A percentile compares a stretch with the other conserved stretches of the same genome.
Evolutionary conservation across 768 basidiomycete genomes (phyloP).

Genomic region (Naematelia aurantialba): DNA sequence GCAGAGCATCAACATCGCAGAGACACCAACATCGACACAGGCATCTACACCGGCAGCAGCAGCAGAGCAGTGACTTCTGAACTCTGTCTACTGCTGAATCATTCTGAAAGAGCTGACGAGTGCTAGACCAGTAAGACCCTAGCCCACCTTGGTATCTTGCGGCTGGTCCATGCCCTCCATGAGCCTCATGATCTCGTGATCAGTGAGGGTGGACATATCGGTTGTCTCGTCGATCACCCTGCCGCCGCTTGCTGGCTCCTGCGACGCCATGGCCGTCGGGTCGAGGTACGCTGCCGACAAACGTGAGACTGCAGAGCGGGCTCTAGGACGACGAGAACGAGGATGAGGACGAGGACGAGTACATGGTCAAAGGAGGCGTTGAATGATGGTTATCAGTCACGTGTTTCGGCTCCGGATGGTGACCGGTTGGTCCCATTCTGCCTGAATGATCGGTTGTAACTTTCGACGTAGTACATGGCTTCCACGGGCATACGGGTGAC

Average conservation of each 20-base stretch:
- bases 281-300: background rate
- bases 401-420: background rate
- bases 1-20: too few species aligned
- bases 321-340: too few species aligned
- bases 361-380: too few species aligned
- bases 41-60: too few species aligned
- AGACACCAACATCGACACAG: too few species aligned
- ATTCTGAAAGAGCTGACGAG: too few species aligned
- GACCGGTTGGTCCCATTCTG: too few species aligned
- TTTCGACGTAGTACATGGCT: background rate
- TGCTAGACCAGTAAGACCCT: slow-evolving; percentile 12
- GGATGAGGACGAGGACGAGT: too few species aligned
- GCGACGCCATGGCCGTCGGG: background rate
- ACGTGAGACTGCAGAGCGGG: too few species aligned
- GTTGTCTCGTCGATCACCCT: slow-evolving; percentile 48
- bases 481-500: slow-evolving; percentile 9
- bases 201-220: slow-evolving; percentile 46
- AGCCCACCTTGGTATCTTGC: slow-evolving; percentile 30
- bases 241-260: background rate
- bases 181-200: slow-evolving; percentile 48
- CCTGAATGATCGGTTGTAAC: too few species aligned
- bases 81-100: too few species aligned
- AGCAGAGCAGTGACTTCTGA: too few species aligned
- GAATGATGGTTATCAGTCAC: background rate
- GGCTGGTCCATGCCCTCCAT: slow-evolving; percentile 40